Evolutionary conservation across 2,329 filamentous ascomycete species (phyloP), one percentile per base, ranked within the genome.

Genomic region (Knufia fluminis): DNA sequence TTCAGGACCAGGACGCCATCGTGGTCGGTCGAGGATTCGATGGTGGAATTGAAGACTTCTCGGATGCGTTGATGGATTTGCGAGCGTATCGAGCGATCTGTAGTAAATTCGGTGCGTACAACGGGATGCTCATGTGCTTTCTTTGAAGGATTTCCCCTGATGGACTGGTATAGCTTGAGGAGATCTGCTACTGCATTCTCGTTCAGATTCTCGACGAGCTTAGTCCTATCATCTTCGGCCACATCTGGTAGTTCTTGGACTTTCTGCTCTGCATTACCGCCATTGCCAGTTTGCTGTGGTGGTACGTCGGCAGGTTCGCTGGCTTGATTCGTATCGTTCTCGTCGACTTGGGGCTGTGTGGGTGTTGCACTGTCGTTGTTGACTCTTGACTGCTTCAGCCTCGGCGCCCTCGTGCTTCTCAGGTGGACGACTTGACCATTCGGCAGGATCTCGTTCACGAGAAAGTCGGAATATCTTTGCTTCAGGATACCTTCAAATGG

Each of bases 391-490:
- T 20, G 40, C 49, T 28, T 45, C 38, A 47, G 54, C 54, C 57
- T 14, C 76, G 66, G 47, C 72, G 28, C 43, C 8, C 19, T 46
- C 17, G 49, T 51, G 23, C 24, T 76, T 50, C 67, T 73, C 43
- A 96, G 71, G 65, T 91, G 87, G 46, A 92, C 66, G 12, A 94
- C 86, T 48, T 80, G 68, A 14, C 89, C 89, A 61, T 84, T 78
- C 24, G 82, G 80, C 17, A 78, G 71, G 54, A 96, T 91, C 66
- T 96, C 90, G 62, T 94, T 90, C 59, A 96, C 90, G 58, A 92
- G 73, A 60, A 96, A 96, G 65, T 96, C 90, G 3, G 89, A 91
- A 66, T 90, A 96, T 57, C 87, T 75, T 62, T 84, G 80, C 71
- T 87, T 87, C 60, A 86, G 60, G 12, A 82, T 70, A 16, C 82